These are phyloP conservation scores for Paramecium biaurelia DNA, from an alignment of 73 alveolate species.

Conservation along the genomic window DNA sequence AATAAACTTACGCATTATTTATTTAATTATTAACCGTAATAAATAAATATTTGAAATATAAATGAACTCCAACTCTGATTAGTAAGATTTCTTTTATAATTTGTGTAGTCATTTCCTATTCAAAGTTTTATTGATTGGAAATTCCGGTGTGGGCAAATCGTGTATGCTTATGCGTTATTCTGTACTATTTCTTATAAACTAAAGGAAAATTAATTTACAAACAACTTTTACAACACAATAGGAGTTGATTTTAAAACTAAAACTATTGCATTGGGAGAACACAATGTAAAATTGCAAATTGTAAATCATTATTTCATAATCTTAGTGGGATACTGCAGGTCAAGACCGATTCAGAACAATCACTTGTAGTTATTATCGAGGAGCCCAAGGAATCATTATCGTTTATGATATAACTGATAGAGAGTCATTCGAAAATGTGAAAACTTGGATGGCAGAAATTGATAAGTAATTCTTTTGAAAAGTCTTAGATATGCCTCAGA, in stretches of 20 bases:
- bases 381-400: conserved; percentile 84
- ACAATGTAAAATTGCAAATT: conserved; percentile 50
- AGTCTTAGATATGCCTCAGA: conserved; percentile 64
- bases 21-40: conserved; percentile 20
- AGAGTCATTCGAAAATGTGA: conserved; percentile 83
- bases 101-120: conserved; percentile 69
- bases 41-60: background rate
- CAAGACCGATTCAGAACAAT: conserved; percentile 84
- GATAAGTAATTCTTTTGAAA: conserved; percentile 55
- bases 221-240: conserved; percentile 66
- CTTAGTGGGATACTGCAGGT: conserved; percentile 89
- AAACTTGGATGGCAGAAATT: conserved; percentile 86
- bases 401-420: conserved; percentile 81
- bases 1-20: conserved; percentile 16
- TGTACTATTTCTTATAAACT: background rate
- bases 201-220: conserved; percentile 66
- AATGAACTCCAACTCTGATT: conserved; percentile 9
- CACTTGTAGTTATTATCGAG: conserved; percentile 75
- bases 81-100: background rate
- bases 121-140: conserved; percentile 78
- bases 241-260: conserved; percentile 73
- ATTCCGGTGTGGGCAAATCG: conserved; percentile 79
- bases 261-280: conserved; percentile 53
- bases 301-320: background rate
- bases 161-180: conserved; percentile 74